Evolutionary conservation across 2,329 filamentous ascomycete genomes (phyloP), one percentile per base, ranked within the genome.

Genomic region (Aspergillus sojae): DNA sequence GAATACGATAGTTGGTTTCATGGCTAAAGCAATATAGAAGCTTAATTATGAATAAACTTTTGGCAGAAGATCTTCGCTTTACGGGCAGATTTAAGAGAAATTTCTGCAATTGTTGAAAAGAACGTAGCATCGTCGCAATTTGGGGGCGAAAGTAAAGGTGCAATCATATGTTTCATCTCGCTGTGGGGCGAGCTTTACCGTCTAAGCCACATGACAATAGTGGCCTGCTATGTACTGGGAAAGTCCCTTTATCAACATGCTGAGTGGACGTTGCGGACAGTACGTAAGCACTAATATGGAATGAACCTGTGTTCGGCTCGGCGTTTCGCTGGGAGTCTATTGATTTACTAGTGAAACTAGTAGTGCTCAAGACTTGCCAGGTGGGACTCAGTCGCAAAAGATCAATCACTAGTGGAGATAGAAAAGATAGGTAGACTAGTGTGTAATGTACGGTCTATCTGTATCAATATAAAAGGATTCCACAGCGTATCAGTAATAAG

Each of bases 1-100:
- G 53, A 81, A 73, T 7, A 81, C 67, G 21, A 81, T 68, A 10
- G 68, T 68, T 12, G 66, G 50, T 14, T 53, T 39, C 58, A 65
- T 66, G 21, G 21, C 21, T 21, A 21, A 21, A 21, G 21, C 21
- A 21, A 21, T 21, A 21, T 21, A 21, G 21, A 21, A 21, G 21
- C 21, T 21, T 21, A 21, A 21, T 21, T 21, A 21, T 21, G 21
- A 21, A 21, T 21, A 21, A 21, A 1, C 21, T 21, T 21, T 21
- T 21, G 21, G 21, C 21, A 21, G 21, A 21, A 21, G 21, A 21
- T 21, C 21, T 21, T 21, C 21, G 21, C 1, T 21, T 21, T 1
- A 21, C 21, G 21, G 21, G 21, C 21, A 21, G 21, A 21, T 21
- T 21, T 21, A 21, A 21, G 21, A 21, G 21, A 21, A 21, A 21